These are phyloP conservation scores for Protomyces arabidopsidicola DNA, from an alignment of 1,139 yeast species.

Conservation along the genomic window DNA sequence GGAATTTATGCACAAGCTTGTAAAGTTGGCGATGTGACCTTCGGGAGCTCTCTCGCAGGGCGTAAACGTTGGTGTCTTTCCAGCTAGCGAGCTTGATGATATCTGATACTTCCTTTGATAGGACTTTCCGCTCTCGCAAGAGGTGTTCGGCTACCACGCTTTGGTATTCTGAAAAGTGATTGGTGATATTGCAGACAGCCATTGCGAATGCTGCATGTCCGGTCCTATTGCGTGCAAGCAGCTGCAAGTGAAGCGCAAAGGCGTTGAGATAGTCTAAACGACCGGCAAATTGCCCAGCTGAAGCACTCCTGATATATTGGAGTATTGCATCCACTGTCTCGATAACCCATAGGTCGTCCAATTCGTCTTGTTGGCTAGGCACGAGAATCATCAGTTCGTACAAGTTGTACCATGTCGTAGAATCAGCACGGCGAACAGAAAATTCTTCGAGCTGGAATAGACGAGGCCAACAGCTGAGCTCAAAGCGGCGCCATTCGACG, in stretches of 20 bases:
- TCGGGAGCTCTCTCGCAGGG: constrained; percentile 87
- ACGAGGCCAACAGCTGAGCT: constrained; percentile 77
- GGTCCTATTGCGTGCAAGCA: not conserved
- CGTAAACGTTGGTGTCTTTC: constrained; percentile 93
- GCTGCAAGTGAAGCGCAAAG: constrained; percentile 26
- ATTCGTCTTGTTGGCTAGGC: constrained; percentile 34
- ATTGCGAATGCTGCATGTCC: constrained; percentile 35
- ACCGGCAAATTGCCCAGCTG: constrained; percentile 55
- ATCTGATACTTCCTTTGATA: constrained; percentile 78
- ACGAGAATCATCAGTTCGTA: constrained; percentile 59
- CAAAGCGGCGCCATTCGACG: constrained; percentile 86
- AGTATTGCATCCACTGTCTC: constrained; percentile 66
- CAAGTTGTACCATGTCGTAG: constrained; percentile 88
- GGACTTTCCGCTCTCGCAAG: constrained; percentile 46
- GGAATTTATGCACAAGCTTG: constrained; percentile 77
- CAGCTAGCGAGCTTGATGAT: constrained; percentile 87
- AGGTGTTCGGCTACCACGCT: constrained; percentile 49
- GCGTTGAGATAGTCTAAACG: constrained; percentile 54
- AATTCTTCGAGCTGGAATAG: constrained; percentile 65
- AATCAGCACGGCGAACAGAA: constrained; percentile 50
- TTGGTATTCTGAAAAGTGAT: constrained; percentile 63
- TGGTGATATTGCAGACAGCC: constrained; percentile 58
- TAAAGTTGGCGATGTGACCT: constrained; percentile 79
- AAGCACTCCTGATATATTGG: constrained; percentile 66
- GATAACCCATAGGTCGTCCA: constrained; percentile 40